Evolutionary conservation across 1,284 basidiomycete genomes (phyloP).

Genomic region (Ceratobasidium papillatum): DNA sequence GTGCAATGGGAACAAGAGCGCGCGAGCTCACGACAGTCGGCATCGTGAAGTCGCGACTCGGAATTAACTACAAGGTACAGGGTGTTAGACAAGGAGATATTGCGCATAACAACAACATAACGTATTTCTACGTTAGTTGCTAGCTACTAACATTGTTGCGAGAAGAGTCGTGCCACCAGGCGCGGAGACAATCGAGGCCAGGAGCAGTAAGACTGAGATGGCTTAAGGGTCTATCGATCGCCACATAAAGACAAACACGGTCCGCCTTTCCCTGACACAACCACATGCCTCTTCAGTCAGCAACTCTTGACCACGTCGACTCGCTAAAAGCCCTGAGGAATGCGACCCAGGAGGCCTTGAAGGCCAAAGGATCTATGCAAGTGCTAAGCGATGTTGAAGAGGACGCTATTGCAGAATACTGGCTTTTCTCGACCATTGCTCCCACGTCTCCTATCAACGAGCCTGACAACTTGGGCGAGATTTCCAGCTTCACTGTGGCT

Average conservation of each 20-base stretch:
- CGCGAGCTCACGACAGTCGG: slow-evolving; percentile 38
- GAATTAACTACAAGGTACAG: not conserved
- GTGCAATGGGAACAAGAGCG: slow-evolving; percentile 23
- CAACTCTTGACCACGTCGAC: not conserved
- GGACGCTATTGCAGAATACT: not conserved
- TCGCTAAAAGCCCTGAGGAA: not conserved
- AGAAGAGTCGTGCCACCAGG: not conserved
- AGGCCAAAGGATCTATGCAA: slow-evolving; percentile 1
- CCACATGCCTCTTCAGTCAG: slow-evolving; percentile 6
- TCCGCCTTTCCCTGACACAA: not conserved
- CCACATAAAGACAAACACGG: slow-evolving; percentile 1
- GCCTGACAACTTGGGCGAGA: not conserved
- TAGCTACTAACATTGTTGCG: not conserved
- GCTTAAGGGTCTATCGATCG: not conserved
- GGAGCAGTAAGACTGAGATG: not conserved
- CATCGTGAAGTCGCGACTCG: slow-evolving; percentile 20
- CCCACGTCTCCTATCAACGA: not conserved
- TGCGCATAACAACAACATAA: no score
- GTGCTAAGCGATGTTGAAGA: slow-evolving; percentile 2
- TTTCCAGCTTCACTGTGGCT: not conserved
- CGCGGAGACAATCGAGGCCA: not conserved
- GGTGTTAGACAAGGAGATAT: not conserved
- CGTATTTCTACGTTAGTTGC: not conserved
- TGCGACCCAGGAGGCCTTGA: not conserved
- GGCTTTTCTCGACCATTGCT: slow-evolving; percentile 3